Percentiles rank a stretch among this genome's conserved stretches.
phyloP scores from a whole-genome alignment of 179 eudicot genomes.

The Heliamphora pulchella region DNA sequence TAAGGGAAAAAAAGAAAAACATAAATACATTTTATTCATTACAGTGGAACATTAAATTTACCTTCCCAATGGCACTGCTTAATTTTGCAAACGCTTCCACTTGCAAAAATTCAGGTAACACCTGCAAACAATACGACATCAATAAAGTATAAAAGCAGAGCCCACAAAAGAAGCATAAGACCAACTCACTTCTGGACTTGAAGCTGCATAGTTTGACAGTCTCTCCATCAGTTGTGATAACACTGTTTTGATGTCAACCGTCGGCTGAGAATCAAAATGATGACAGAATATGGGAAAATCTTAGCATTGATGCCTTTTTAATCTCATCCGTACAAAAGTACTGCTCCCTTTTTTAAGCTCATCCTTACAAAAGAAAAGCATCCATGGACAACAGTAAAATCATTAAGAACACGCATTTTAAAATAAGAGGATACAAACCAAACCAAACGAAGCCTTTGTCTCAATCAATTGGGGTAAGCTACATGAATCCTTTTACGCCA shows the following conservation, averaged over 20 bases:
- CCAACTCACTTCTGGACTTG: conserved; percentile 77
- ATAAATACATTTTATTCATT: neutral
- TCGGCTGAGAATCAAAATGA: conserved; percentile 44
- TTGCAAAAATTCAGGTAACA: conserved; percentile 88
- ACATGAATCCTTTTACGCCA: too few species aligned
- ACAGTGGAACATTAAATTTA: conserved; percentile 19
- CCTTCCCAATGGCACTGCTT: conserved; percentile 95
- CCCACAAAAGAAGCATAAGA: conserved; percentile 8
- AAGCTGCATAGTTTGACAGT: conserved; percentile 91
- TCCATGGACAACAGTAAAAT: neutral
- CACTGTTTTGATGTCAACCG: conserved; percentile 84
- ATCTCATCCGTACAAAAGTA: too few species aligned
- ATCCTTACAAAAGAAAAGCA: conserved; percentile 8
- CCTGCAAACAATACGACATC: conserved; percentile 39
- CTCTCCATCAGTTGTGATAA: conserved; percentile 92
- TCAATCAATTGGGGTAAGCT: too few species aligned
- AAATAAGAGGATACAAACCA: neutral
- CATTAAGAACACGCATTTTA: neutral
- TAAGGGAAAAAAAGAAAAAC: neutral
- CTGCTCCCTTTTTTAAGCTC: neutral
- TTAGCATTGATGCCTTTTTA: neutral
- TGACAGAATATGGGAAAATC: neutral
- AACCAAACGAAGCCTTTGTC: too few species aligned
- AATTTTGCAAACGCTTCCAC: conserved; percentile 95
- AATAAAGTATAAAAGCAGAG: conserved; percentile 8